Conservation (phyloP, 768 basidiomycete species). For the Rhodosporidiobolus sp. region DNA sequence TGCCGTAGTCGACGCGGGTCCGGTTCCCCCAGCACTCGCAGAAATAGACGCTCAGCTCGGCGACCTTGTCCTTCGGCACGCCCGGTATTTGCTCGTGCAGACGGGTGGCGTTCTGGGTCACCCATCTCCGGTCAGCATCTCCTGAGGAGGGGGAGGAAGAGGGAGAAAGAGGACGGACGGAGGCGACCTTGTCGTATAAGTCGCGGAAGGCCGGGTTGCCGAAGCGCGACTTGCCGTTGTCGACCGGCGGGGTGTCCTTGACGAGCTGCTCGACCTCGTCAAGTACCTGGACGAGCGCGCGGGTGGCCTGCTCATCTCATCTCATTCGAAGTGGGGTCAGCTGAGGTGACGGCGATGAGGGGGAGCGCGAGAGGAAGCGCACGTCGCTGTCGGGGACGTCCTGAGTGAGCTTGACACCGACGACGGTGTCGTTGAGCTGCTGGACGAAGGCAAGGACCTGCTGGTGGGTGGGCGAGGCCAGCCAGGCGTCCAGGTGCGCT, state of each 20-base stretch:
- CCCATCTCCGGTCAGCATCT: background rate
- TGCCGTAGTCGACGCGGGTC: constrained; percentile 94
- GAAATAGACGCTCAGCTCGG: constrained; percentile 77
- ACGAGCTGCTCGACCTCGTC: constrained; percentile 66
- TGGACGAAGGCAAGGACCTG: constrained; percentile 69
- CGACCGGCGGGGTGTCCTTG: constrained; percentile 72
- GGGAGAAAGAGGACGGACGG: constrained; percentile 53
- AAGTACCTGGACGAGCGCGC: constrained; percentile 63
- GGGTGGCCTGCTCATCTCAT: constrained; percentile 58
- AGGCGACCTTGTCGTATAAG: constrained; percentile 77
- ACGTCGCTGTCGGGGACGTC: constrained; percentile 62
- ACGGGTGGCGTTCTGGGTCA: constrained; percentile 54
- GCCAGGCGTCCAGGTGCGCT: constrained; percentile 77
- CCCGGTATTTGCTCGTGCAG: constrained; percentile 63
- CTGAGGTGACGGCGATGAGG: too few relatives aligned
- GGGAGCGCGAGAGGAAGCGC: constrained; percentile 46
- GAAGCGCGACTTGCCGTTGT: constrained; percentile 80
- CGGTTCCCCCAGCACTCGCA: constrained; percentile 86
- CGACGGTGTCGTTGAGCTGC: constrained; percentile 68
- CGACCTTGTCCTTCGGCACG: constrained; percentile 59
- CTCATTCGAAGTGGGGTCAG: background rate
- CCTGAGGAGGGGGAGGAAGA: background rate
- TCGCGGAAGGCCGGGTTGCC: constrained; percentile 94
- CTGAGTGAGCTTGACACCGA: constrained; percentile 72
- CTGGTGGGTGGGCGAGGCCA: constrained; percentile 66